Base-by-base conservation (phyloP, 495 filamentous ascomycete genomes). In the Trichodelitschia bisporula region DNA sequence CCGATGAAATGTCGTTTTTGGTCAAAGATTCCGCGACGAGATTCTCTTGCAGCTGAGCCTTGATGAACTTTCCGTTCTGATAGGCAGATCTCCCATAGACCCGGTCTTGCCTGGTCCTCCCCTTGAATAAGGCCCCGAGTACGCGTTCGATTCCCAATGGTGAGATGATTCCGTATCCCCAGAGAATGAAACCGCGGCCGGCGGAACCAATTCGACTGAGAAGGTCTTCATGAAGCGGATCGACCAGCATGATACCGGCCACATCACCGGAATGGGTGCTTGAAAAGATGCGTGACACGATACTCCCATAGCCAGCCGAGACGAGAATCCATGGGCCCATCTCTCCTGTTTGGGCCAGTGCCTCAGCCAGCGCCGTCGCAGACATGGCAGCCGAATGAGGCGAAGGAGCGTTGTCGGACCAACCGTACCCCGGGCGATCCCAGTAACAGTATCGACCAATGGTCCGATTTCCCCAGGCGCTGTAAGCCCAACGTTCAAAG, bases 361-460 rank as follows among this genome's bases (percentile, higher is more conserved):
- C 73, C 53, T 93, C 82, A 15, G 77, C 75, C 12, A 93, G 57
- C 4, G 66, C 77, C 42, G 91, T 78, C 4, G 74, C 67, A 1
- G 76, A 69, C 72, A 90, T 90, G 31, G 83, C 78, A 6, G 77
- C 83, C 2, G 77, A 84, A 42, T 89, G 69, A 1, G 86, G 84
- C 1, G 80, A 91, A 5, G 84, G 86, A 0, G 86, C 83, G 38
- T 80, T 82, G 51, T 97, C 86, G 28, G 77, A 86, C 69, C 75
- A 92, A 20, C 60, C 80, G 30, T 82, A 55, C 1, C 86, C 86
- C 1, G 86, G 86, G 14, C 86, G 74, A 43, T 97, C 86, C 54
- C 77, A 89, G 50, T 90, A 93, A 56, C 86, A 97, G 51, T 86
- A 97, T 27, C 83, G 70, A 29, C 51, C 46, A 36, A 97, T 86